Base-by-base conservation (phyloP, 1,284 basidiomycete species). In the Jaminaea rosea region DNA sequence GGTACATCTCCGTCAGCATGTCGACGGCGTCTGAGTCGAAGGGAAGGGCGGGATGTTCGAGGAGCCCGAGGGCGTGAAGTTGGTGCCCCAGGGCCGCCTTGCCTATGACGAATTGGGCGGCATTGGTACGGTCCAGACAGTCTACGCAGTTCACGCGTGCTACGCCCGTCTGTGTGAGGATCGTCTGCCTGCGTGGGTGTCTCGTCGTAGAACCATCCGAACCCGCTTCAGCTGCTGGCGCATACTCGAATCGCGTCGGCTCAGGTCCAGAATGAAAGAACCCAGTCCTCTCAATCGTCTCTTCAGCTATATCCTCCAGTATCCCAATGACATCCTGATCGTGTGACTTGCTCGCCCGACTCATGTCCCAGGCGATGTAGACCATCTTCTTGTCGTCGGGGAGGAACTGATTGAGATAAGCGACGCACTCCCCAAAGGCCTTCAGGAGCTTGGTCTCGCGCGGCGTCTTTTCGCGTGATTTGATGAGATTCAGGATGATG, bases 1-100 rank as follows among this genome's bases (percentile, higher is more conserved):
- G 91, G 75, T 96, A 98, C 92, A 99, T 97, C 76, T 97, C 91
- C 0, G 92, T 98, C 61, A 99, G 75, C 83, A 98, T 92, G 73
- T 94, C 90, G 45, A 94, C 87, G 0, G 90, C 91, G 72, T 96
- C 93, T 9, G 87, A 92, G 64, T 96, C 91, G 71, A 96, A 96
- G 0, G 85, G 83, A 23, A 98, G 78, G 62, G 87, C 84, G 0
- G 93, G 23, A 89, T 85, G 17, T 92, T 80, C 2, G 11, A 73
- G 48, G 23, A 73, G 47, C 1, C 94, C 94, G 1, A 99, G 82
- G 0, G 91, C 92, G 71, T 94, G 91, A 7, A 99, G 79, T 73
- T 99, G 94, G 75, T 97, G 91, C 0, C 90, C 92, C 11, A 99
- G 79, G 0, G 88, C 93, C 11, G 88, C 85, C 73, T 97, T 97